Base-by-base conservation (phyloP, 495 filamentous ascomycete genomes). In the Hypoxylon cercidicola region DNA sequence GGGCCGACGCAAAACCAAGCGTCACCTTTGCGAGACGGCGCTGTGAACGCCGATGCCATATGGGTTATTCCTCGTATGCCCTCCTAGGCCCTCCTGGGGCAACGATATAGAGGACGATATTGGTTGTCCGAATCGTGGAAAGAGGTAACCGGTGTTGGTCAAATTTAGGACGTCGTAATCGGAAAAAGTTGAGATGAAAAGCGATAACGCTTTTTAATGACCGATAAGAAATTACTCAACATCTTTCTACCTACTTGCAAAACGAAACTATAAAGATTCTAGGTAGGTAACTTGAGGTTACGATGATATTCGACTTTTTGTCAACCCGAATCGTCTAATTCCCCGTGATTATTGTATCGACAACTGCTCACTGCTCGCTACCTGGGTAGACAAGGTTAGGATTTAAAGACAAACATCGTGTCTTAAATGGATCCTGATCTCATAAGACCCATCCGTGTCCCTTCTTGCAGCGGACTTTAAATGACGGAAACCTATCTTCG, bases 1-100 rank as follows among this genome's bases (percentile, higher is more conserved):
- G 79, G 74, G 23, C 85, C 85, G 50, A 80, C 79, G 7, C 57
- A 66, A 58, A 81, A 81, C 79, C 79, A 81, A 18, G 68, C 74
- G 15, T 68, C 59, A 62, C 66, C 76, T 60, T 72, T 64, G 12
- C 72, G 57, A 16, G 74, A 59, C 0, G 67, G 64, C 2, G 70
- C 61, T 18, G 67, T 47, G 39, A 79, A 80, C 6, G 72, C 58
- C 32, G 21, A 65, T 44, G 52, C 47, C 66, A 65, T 69, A 9
- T 13, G 3, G 34, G 25, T 25, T 46, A 4, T 30, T 54, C 6
- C 25, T 28, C 7, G 3, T 3, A 7, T 28, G 25, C 25, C 23
- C 11, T 35, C 30, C 35, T 58, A 62, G 57, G 11, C 54, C 41
- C 20, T 25, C 43, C 12, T 11, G 7, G 9, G 11, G 25, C 7